phyloP scores from a whole-genome alignment of 495 filamentous ascomycete species.

The Rusavskia elegans region DNA sequence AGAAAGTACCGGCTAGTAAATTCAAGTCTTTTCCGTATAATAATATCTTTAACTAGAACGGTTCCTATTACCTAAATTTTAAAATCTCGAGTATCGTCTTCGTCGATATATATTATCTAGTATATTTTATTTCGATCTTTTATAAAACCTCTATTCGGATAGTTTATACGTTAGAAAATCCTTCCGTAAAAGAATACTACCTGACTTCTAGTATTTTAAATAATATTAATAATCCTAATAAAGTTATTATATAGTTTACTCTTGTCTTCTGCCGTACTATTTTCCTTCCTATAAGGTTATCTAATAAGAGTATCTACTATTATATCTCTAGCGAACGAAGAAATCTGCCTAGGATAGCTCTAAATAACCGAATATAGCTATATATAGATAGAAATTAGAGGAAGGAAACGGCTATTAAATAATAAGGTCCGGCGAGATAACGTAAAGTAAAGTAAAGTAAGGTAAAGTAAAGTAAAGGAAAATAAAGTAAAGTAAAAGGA shows the following conservation, averaged over 20 bases:
- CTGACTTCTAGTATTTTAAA: constrained; percentile 12
- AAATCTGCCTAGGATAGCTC: no score
- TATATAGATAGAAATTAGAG: no score
- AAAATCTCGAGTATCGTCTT: constrained; percentile 21
- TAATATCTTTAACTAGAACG: constrained; percentile 19
- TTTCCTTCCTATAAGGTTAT: no score
- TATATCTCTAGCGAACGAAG: no score
- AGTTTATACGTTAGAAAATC: constrained; percentile 19
- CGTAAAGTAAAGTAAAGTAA: no score
- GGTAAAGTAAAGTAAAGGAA: no score
- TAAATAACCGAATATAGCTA: no score
- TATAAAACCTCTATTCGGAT: constrained; percentile 24
- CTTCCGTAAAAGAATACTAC: constrained; percentile 24
- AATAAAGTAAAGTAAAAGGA: no score
- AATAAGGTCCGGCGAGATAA: no score
- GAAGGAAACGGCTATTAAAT: no score
- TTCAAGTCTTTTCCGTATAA: constrained; percentile 23
- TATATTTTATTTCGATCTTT: constrained; percentile 37
- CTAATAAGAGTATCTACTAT: no score
- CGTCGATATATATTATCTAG: constrained; percentile 29
- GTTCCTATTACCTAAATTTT: constrained; percentile 30
- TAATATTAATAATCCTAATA: constrained; percentile 24
- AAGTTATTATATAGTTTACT: constrained; percentile 16
- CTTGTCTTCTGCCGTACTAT: background rate
- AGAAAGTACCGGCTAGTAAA: constrained; percentile 36